phyloP scores from a whole-genome alignment of 2,329 filamentous ascomycete species.

The Aspergillus melleus region DNA sequence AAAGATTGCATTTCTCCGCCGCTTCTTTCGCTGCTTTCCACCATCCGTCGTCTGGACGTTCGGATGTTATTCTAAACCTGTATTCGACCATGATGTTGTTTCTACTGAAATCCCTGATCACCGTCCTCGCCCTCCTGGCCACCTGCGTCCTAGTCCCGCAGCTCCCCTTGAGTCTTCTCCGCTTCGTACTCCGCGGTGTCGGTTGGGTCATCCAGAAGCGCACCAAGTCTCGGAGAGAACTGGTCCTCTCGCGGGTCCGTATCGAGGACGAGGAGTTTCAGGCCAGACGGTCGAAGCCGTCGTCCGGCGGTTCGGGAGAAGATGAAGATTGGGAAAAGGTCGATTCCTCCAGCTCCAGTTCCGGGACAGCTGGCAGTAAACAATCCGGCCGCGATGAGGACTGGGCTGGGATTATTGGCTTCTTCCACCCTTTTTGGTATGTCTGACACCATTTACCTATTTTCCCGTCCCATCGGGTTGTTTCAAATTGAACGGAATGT shows the following conservation, averaged over 20 bases:
- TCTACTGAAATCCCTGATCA: constrained; percentile 32
- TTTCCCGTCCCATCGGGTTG: not conserved
- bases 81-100: constrained; percentile 32
- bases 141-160: constrained; percentile 37
- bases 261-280: constrained; percentile 43
- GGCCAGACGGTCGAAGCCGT: constrained; percentile 27
- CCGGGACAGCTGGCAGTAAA: constrained; percentile 44
- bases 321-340: constrained; percentile 73
- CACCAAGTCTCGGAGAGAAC: constrained; percentile 61
- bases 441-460: constrained; percentile 21
- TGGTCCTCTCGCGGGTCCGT: constrained; percentile 52
- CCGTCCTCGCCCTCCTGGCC: constrained; percentile 33
- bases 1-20: not conserved
- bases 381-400: constrained; percentile 48
- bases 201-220: constrained; percentile 65
- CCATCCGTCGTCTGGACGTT: not conserved
- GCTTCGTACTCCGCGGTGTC: constrained; percentile 42
- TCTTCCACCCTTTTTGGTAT: constrained; percentile 97
- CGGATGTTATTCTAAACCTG: not conserved
- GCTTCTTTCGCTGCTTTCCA: not conserved
- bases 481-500: not conserved
- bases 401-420: constrained; percentile 86
- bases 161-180: constrained; percentile 34
- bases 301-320: constrained; percentile 32
- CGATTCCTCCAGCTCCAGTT: constrained; percentile 53